These are phyloP conservation scores for Funneliformis geosporum DNA, from an alignment of 192 early-diverging fungal genomes.

Conservation along the genomic window DNA sequence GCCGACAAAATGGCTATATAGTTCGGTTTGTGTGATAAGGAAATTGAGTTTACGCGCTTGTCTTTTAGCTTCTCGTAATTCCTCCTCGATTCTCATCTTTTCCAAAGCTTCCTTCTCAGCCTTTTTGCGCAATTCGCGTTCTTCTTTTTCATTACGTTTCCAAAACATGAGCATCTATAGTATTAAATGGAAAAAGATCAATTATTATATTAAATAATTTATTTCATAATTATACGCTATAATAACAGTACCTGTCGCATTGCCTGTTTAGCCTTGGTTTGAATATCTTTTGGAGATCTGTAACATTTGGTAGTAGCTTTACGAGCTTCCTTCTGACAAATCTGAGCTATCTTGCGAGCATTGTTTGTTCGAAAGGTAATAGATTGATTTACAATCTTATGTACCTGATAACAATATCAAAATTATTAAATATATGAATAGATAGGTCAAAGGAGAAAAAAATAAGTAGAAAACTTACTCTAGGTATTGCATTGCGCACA, in stretches of 20 bases:
- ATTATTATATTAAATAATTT: neutral
- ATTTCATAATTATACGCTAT: neutral
- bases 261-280: slow-evolving; percentile 62
- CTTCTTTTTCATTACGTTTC: slow-evolving; percentile 90
- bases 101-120: slow-evolving; percentile 87
- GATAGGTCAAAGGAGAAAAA: neutral
- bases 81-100: slow-evolving; percentile 75
- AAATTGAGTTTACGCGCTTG: slow-evolving; percentile 92
- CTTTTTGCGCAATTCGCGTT: slow-evolving; percentile 83
- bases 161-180: slow-evolving; percentile 82
- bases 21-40: slow-evolving; percentile 88
- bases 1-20: slow-evolving; percentile 91
- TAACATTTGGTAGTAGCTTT: slow-evolving; percentile 55
- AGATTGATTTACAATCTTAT: slow-evolving; percentile 50
- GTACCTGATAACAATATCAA: slow-evolving; percentile 38
- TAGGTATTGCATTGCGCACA: slow-evolving; percentile 44
- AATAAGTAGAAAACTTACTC: slow-evolving; percentile 20
- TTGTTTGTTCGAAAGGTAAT: slow-evolving; percentile 55
- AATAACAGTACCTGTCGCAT: slow-evolving; percentile 52
- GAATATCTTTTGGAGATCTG: slow-evolving; percentile 62
- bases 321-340: slow-evolving; percentile 73
- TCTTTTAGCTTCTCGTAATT: slow-evolving; percentile 74
- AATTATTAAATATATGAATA: neutral
- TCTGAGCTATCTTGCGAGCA: slow-evolving; percentile 68
- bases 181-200: neutral